Evolutionary conservation across 805 yeast species (phyloP).

Genomic region (Hanseniaspora opuntiae): DNA sequence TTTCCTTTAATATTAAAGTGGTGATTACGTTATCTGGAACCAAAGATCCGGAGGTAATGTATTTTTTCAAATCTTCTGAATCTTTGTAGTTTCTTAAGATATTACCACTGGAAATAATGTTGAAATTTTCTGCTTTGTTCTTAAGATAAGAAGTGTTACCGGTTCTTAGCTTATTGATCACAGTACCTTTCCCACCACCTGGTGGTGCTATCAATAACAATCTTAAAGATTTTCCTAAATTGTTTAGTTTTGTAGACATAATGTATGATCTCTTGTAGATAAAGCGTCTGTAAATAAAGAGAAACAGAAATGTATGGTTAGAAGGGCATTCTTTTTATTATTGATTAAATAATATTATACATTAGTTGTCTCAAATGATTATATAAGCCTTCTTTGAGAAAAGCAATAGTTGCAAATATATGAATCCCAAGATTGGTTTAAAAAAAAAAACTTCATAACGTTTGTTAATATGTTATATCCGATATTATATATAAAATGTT

Average conservation of each 20-base stretch:
- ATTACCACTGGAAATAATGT: slow-evolving; percentile 72
- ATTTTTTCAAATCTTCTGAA: slow-evolving; percentile 34
- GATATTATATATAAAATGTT: too few relatives aligned
- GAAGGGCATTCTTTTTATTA: too few relatives aligned
- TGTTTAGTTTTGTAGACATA: neutral
- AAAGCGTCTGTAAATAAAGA: too few relatives aligned
- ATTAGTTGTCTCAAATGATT: too few relatives aligned
- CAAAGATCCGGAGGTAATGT: slow-evolving; percentile 50
- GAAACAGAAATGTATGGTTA: too few relatives aligned
- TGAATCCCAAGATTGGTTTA: neutral
- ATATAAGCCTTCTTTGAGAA: too few relatives aligned
- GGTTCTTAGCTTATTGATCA: slow-evolving; percentile 50
- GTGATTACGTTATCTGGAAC: slow-evolving; percentile 66
- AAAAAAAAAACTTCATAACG: too few relatives aligned
- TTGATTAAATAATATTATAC: too few relatives aligned
- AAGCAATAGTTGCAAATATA: neutral
- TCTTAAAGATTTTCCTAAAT: slow-evolving; percentile 36
- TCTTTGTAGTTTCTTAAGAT: slow-evolving; percentile 57
- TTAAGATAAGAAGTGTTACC: neutral
- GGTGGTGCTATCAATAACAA: slow-evolving; percentile 80
- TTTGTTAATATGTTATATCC: too few relatives aligned
- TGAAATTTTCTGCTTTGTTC: neutral
- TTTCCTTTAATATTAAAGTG: slow-evolving; percentile 31
- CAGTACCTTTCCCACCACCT: slow-evolving; percentile 91
- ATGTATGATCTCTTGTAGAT: neutral